Percentiles rank a stretch among this genome's conserved stretches.
These are phyloP conservation scores for Alternaria dauci DNA, from an alignment of 2,329 filamentous ascomycete genomes.

Conservation along the genomic window DNA sequence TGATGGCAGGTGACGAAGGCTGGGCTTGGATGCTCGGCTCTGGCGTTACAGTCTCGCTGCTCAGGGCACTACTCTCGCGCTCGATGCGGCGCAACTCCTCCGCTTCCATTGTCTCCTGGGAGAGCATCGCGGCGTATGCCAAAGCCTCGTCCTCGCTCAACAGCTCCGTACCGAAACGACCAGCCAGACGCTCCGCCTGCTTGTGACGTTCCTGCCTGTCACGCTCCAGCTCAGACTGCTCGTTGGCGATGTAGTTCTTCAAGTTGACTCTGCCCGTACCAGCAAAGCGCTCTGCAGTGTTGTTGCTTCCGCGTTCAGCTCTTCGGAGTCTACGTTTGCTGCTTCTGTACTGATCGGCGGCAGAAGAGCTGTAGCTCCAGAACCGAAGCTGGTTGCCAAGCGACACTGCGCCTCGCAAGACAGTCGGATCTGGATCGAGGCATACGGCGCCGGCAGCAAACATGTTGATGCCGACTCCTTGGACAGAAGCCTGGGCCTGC, in stretches of 20 bases:
- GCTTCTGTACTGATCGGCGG: slow-evolving; percentile 74
- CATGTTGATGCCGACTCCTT: slow-evolving; percentile 76
- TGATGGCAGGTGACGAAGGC: slow-evolving; percentile 38
- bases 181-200: slow-evolving; percentile 74
- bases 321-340: slow-evolving; percentile 82
- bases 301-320: slow-evolving; percentile 70
- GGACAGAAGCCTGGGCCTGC: slow-evolving; percentile 72
- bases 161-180: slow-evolving; percentile 84
- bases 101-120: slow-evolving; percentile 64
- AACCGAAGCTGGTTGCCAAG: slow-evolving; percentile 88
- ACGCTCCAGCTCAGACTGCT: slow-evolving; percentile 78
- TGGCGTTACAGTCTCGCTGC: slow-evolving; percentile 50
- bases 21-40: slow-evolving; percentile 41
- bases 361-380: slow-evolving; percentile 90
- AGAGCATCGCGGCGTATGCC: slow-evolving; percentile 69
- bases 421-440: slow-evolving; percentile 86
- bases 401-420: slow-evolving; percentile 84
- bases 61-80: slow-evolving; percentile 51
- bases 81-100: slow-evolving; percentile 58
- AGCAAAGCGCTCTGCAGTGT: slow-evolving; percentile 65
- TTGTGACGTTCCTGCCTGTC: slow-evolving; percentile 73
- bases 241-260: slow-evolving; percentile 84
- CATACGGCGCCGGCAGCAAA: slow-evolving; percentile 84
- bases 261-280: slow-evolving; percentile 74
- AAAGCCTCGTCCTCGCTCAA: slow-evolving; percentile 69